Percentiles rank a stretch among this genome's conserved stretches.
phyloP scores from a whole-genome alignment of 306 rosid species.

The Prunus campanulata region DNA sequence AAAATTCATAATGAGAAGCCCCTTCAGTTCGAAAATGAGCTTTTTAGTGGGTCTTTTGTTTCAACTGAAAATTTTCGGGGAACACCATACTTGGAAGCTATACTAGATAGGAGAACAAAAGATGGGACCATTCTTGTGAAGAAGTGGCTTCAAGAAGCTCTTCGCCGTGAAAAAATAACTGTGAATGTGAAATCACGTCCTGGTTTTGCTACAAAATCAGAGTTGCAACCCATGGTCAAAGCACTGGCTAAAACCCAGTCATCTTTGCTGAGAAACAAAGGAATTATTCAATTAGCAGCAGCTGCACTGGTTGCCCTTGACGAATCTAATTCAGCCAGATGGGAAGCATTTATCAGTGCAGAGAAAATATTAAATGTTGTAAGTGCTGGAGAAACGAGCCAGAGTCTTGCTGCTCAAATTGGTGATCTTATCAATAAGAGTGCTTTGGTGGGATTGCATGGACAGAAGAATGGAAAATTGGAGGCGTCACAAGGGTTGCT shows the following conservation, averaged over 20 bases:
- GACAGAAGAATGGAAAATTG: constrained; percentile 43
- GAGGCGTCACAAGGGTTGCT: constrained; percentile 58
- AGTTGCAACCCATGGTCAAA: constrained; percentile 73
- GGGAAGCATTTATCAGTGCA: constrained; percentile 86
- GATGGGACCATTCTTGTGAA: constrained; percentile 75
- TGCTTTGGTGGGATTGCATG: constrained; percentile 58
- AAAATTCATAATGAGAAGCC: constrained; percentile 43
- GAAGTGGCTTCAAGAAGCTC: constrained; percentile 91
- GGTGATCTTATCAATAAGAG: constrained; percentile 78
- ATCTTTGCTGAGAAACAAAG: constrained; percentile 72
- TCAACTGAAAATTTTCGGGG: constrained; percentile 75
- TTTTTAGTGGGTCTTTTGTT: constrained; percentile 64
- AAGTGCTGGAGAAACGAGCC: constrained; percentile 87
- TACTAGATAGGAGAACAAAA: constrained; percentile 79
- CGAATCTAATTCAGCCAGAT: constrained; percentile 60
- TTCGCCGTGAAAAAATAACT: constrained; percentile 54
- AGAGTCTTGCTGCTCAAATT: constrained; percentile 89
- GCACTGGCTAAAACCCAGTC: constrained; percentile 69
- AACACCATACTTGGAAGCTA: constrained; percentile 76
- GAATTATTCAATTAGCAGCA: constrained; percentile 81
- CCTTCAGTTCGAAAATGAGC: constrained; percentile 34
- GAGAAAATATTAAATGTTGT: constrained; percentile 60
- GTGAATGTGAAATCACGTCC: constrained; percentile 67
- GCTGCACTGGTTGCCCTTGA: constrained; percentile 71
- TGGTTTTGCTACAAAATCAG: constrained; percentile 56